phyloP scores from a whole-genome alignment of 768 basidiomycete species.

The Boletus pseudo-olivaceus region DNA sequence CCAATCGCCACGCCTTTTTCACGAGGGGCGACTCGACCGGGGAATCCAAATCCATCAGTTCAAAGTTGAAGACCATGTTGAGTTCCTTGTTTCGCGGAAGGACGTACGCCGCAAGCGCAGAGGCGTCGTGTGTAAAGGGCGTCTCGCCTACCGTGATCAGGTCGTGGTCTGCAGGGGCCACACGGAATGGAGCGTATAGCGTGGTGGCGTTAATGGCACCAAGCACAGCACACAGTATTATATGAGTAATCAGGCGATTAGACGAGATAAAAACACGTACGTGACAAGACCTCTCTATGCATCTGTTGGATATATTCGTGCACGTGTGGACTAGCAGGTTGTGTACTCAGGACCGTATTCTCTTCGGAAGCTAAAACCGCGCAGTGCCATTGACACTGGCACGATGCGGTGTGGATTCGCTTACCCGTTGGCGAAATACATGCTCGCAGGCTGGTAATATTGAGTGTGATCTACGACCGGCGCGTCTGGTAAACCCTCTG shows the following conservation, averaged over 20 bases:
- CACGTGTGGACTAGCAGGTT: conserved; percentile 49
- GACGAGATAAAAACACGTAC: conserved; percentile 37
- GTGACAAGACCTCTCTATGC: conserved; percentile 54
- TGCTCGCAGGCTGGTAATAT: conserved; percentile 51
- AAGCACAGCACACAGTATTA: background rate
- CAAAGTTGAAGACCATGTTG: conserved; percentile 65
- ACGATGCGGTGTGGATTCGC: conserved; percentile 10
- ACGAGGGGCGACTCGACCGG: conserved; percentile 40
- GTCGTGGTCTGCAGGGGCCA: conserved; percentile 40
- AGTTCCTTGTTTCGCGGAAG: conserved; percentile 57
- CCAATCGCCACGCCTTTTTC: conserved; percentile 47
- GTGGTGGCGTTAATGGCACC: background rate
- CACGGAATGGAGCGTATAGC: conserved; percentile 5
- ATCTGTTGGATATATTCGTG: conserved; percentile 70
- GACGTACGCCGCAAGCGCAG: conserved; percentile 52
- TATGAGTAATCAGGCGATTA: conserved; percentile 14
- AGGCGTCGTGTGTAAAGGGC: conserved; percentile 52
- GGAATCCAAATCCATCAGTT: conserved; percentile 57
- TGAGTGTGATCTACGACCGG: conserved; percentile 49
- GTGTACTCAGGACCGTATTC: background rate
- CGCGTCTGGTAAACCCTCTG: conserved; percentile 62
- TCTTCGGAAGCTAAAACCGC: conserved; percentile 3
- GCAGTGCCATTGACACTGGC: background rate
- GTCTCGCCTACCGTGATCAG: conserved; percentile 67
- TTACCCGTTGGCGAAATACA: conserved; percentile 60